Base-by-base conservation (phyloP, 1,284 basidiomycete species). In the Entoloma clypeatum region DNA sequence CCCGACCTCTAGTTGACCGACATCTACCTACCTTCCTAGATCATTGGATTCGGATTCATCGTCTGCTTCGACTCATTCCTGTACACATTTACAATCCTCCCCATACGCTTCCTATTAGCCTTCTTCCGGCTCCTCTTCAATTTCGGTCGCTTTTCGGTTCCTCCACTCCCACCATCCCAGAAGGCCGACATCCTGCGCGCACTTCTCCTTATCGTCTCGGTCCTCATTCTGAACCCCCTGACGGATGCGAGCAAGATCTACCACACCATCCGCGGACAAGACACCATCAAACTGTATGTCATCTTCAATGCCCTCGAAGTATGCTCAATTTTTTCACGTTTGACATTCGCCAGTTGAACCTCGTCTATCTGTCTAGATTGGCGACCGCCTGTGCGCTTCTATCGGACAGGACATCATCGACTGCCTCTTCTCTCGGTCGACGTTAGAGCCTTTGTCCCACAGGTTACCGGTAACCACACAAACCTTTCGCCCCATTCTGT, bases 241-340 rank as follows among this genome's bases (percentile, higher is more conserved):
- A 95, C 94, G 4, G 95, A 99, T 59, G 89, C 93, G 8, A 96
- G 92, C 67, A 96, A 96, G 67, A 96, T 99, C 62, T 99, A 99
- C 56, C 96, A 99, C 59, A 89, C 87, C 13, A 97, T 99, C 39
- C 82, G 96, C n/a, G 96, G 95, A 0, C 96, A 99, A 65, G 93
- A 97, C 57, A 95, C 91, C 2, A 94, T 99, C 70, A 99, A 99
- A 69, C 70, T 99, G 41, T 98, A 98, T 68, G 96, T 99, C 48
- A 97, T 99, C 47, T 99, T 98, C 71, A 99, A 98, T 62, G 95
- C 92, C 7, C 74, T 97, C 10, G 93, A 96, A 75, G 92, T 92
- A 63, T 39, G 73, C 49, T 17, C 22, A 19, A 30, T n/a, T 30
- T 28, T n/a, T 27, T 21, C 11, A 14, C 26, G 2, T 24, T 29